phyloP scores from a whole-genome alignment of 768 basidiomycete species.

The Lactarius tabidus region DNA sequence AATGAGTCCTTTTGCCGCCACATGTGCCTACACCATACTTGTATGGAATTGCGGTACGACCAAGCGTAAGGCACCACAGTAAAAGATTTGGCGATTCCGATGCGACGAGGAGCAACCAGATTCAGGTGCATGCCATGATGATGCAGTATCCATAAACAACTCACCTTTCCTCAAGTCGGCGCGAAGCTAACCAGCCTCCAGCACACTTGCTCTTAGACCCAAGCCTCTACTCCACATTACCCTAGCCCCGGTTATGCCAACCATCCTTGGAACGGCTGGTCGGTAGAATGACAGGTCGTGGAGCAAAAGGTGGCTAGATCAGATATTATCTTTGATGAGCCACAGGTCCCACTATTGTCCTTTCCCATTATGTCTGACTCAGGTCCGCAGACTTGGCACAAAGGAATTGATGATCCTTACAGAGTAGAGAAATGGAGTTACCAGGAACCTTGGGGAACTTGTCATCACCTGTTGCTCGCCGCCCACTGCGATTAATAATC shows the following conservation, averaged over 20 bases:
- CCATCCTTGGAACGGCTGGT: neutral
- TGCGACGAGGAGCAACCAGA: neutral
- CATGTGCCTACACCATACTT: neutral
- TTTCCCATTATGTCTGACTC: neutral
- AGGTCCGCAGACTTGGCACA: neutral
- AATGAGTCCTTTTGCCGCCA: neutral
- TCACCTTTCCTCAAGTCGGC: neutral
- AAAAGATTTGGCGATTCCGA: neutral
- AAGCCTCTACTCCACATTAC: neutral
- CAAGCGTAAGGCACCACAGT: neutral
- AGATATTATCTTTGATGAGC: neutral
- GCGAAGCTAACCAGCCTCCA: neutral
- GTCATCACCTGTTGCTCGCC: too few species aligned
- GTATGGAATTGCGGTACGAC: neutral
- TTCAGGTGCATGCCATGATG: neutral
- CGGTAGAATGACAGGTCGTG: neutral
- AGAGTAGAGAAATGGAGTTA: neutral
- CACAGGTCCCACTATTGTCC: neutral
- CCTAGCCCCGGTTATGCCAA: neutral
- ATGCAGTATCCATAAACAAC: neutral
- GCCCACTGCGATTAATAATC: too few species aligned
- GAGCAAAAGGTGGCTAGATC: neutral
- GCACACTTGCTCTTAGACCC: neutral
- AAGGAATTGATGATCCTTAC: neutral
- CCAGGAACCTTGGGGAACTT: neutral